phyloP scores from a whole-genome alignment of 2,329 filamentous ascomycete genomes.

The Pestalotiopsis sp. region DNA sequence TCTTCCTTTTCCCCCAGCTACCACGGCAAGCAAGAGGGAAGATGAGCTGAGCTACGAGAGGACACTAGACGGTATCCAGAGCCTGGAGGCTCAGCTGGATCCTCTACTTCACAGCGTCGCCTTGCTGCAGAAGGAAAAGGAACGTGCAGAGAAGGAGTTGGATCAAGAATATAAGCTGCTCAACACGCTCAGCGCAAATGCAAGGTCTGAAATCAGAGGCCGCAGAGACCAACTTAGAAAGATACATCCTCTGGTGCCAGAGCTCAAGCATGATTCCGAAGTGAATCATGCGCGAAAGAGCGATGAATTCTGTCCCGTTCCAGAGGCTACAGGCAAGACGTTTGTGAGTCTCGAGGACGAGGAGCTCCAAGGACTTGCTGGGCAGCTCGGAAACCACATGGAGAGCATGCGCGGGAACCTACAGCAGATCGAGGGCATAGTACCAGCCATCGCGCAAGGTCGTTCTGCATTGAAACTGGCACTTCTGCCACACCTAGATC shows the following conservation, averaged over 20 bases:
- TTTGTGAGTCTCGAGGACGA: slow-evolving; percentile 37
- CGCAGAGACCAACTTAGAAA: slow-evolving; percentile 53
- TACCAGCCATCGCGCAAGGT: slow-evolving; percentile 50
- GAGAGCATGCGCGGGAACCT: slow-evolving; percentile 59
- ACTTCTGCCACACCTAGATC: slow-evolving; percentile 47
- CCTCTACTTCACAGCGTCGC: slow-evolving; percentile 65
- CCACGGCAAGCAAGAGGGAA: slow-evolving; percentile 48
- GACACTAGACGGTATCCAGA: slow-evolving; percentile 60
- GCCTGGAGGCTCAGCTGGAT: slow-evolving; percentile 61
- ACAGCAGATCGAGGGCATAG: slow-evolving; percentile 53
- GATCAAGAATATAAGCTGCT: slow-evolving; percentile 57
- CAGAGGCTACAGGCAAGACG: slow-evolving; percentile 22
- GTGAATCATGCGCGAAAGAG: slow-evolving; percentile 10
- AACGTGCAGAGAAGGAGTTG: slow-evolving; percentile 56
- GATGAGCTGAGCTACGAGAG: slow-evolving; percentile 69
- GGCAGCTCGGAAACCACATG: slow-evolving; percentile 56
- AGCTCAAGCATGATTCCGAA: slow-evolving; percentile 20
- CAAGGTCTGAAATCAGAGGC: slow-evolving; percentile 53
- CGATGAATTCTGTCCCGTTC: slow-evolving; percentile 21
- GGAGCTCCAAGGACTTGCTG: slow-evolving; percentile 46
- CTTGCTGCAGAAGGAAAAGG: slow-evolving; percentile 60
- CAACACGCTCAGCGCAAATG: slow-evolving; percentile 55
- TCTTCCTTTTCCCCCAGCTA: slow-evolving; percentile 66
- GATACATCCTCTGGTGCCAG: slow-evolving; percentile 53
- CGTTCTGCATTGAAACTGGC: slow-evolving; percentile 52